A percentile compares a stretch with the other conserved stretches of the same genome.
Evolutionary conservation across 176 grass and related monocot genomes (phyloP).

Genomic region (Oryza meyeriana): DNA sequence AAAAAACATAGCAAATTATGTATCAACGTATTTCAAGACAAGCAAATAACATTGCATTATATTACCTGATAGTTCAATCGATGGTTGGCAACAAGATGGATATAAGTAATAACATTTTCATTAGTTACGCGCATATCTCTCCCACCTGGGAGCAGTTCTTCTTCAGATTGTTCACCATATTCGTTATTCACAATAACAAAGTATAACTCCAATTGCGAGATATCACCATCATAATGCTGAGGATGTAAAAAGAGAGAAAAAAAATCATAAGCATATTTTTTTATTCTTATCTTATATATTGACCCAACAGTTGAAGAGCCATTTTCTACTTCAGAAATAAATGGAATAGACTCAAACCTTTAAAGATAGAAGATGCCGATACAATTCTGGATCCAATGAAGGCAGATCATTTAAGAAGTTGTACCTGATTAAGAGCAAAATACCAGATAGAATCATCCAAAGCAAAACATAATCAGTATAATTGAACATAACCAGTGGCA

Average conservation of each 20-base stretch:
- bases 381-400: constrained; percentile 95
- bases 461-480: constrained; percentile 19
- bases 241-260: constrained; percentile 5
- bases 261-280: neutral
- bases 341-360: constrained; percentile 56
- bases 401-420: constrained; percentile 98
- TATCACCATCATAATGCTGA: constrained; percentile 84
- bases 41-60: constrained; percentile 16
- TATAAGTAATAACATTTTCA: constrained; percentile 96
- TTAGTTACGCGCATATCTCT: constrained; percentile 81
- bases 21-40: constrained; percentile 11
- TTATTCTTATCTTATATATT: neutral
- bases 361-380: constrained; percentile 91
- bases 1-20: constrained; percentile 21
- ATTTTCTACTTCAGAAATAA: constrained; percentile 20
- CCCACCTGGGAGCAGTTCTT: constrained; percentile 86
- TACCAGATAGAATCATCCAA: constrained; percentile 26
- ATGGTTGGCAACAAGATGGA: constrained; percentile 96
- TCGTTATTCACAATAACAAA: constrained; percentile 98
- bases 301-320: neutral
- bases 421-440: constrained; percentile 51
- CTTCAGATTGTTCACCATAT: constrained; percentile 96
- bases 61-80: constrained; percentile 89
- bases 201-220: constrained; percentile 88
- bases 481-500: constrained; percentile 5